Conservation (phyloP, 2,329 filamentous ascomycete genomes). For the Rachicladosporium sp. region DNA sequence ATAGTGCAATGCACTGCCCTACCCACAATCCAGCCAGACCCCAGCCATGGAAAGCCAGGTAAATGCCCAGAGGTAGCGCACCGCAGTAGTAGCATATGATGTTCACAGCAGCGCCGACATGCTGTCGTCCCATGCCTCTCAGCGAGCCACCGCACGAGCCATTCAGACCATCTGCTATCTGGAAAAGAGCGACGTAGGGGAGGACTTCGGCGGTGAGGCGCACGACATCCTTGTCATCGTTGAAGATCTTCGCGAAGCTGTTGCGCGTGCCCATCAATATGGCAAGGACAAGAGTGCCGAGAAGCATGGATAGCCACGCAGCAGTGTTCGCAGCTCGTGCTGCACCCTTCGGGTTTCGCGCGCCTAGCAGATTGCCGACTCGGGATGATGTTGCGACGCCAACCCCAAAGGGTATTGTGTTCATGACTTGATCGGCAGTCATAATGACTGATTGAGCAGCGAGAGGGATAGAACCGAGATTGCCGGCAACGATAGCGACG, state of each 20-base stretch:
- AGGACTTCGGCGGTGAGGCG: conserved; percentile 63
- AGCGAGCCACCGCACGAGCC: conserved; percentile 72
- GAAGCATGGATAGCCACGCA: conserved; percentile 57
- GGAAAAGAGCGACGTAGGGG: conserved; percentile 78
- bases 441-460: conserved; percentile 82
- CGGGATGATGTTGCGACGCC: conserved; percentile 69
- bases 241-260: conserved; percentile 68
- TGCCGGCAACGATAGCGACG: conserved; percentile 68
- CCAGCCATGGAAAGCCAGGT: conserved; percentile 77
- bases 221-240: conserved; percentile 61
- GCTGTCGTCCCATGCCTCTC: conserved; percentile 74
- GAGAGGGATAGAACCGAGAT: conserved; percentile 63
- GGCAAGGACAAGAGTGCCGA: conserved; percentile 55
- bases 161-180: conserved; percentile 80
- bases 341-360: conserved; percentile 52
- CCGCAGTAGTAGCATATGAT: conserved; percentile 73
- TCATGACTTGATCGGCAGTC: conserved; percentile 68
- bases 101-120: conserved; percentile 73
- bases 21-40: conserved; percentile 70
- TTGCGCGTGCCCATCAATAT: conserved; percentile 59
- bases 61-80: conserved; percentile 70
- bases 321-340: conserved; percentile 62
- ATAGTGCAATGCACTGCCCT: conserved; percentile 51
- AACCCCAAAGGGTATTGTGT: conserved; percentile 74
- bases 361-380: conserved; percentile 68